phyloP scores from a whole-genome alignment of 2,329 filamentous ascomycete genomes.

The Drechslerella stenobrocha region DNA sequence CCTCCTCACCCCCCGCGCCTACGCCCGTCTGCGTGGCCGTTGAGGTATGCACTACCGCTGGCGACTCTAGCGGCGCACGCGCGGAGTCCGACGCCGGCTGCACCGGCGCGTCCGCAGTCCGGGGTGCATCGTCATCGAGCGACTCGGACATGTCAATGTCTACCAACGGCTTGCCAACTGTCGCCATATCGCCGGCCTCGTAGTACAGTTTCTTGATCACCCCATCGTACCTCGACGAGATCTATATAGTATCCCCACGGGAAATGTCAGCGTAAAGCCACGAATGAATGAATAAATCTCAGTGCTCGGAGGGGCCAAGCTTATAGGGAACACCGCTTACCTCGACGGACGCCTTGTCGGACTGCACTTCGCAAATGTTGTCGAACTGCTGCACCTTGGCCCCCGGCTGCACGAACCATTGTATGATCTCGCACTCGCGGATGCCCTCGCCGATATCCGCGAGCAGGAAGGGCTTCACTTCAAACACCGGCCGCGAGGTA shows the following conservation, averaged over 20 bases:
- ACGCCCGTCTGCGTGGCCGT: not conserved
- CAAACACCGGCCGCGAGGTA: slow-evolving; percentile 55
- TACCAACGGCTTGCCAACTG: slow-evolving; percentile 89
- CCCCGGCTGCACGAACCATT: slow-evolving; percentile 98
- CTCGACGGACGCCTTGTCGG: slow-evolving; percentile 86
- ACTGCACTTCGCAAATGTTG: slow-evolving; percentile 95
- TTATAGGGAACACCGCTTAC: slow-evolving; percentile 10
- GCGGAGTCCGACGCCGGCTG: slow-evolving; percentile 11
- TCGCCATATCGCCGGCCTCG: slow-evolving; percentile 92
- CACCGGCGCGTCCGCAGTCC: slow-evolving; percentile 48
- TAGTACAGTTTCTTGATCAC: slow-evolving; percentile 96
- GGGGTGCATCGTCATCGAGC: slow-evolving; percentile 36
- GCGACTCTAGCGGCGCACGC: slow-evolving; percentile 45
- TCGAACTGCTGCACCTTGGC: slow-evolving; percentile 97
- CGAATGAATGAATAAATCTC: no score
- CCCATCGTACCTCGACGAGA: slow-evolving; percentile 91
- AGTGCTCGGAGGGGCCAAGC: no score
- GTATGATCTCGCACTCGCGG: slow-evolving; percentile 96
- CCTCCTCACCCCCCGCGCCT: not conserved
- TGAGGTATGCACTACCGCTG: no score
- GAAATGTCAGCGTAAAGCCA: no score
- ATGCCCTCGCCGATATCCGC: slow-evolving; percentile 96
- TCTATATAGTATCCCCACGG: no score
- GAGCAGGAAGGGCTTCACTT: slow-evolving; percentile 76
- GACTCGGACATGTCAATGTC: slow-evolving; percentile 76